Evolutionary conservation across 495 filamentous ascomycete genomes (phyloP).

Genomic region (Annulohypoxylon bovei): DNA sequence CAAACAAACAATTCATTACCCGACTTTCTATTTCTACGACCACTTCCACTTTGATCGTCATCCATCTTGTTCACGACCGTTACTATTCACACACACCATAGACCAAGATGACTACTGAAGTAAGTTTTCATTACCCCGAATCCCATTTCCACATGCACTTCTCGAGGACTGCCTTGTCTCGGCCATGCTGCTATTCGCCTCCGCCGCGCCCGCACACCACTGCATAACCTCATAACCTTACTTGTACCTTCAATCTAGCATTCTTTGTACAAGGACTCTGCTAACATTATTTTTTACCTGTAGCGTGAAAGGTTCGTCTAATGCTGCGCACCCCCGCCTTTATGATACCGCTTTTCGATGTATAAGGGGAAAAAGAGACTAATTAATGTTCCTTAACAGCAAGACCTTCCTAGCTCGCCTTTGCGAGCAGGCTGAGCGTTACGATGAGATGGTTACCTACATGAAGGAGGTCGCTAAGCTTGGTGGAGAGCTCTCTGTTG

Average conservation of each 20-base stretch:
- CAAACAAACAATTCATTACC: conserved; percentile 37
- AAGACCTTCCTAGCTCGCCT: conserved; percentile 99
- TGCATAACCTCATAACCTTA: conserved; percentile 23
- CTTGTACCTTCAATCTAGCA: conserved; percentile 18
- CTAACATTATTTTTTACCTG: conserved; percentile 54
- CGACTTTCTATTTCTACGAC: conserved; percentile 26
- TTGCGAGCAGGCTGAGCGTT: conserved; percentile 99
- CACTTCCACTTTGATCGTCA: conserved; percentile 41
- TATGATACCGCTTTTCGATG: conserved; percentile 16
- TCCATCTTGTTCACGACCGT: conserved; percentile 38
- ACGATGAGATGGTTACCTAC: conserved; percentile 99
- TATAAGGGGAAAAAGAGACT: conserved; percentile 37
- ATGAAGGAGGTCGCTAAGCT: conserved; percentile 99
- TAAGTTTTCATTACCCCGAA: conserved; percentile 55
- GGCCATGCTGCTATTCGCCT: conserved; percentile 45
- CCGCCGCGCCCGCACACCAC: conserved; percentile 30
- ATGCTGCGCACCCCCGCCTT: conserved; percentile 32
- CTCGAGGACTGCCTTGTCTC: conserved; percentile 42
- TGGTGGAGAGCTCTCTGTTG: conserved; percentile 93
- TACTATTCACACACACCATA: conserved; percentile 23
- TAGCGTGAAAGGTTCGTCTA: conserved; percentile 85
- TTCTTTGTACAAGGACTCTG: conserved; percentile 38
- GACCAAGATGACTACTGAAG: conserved; percentile 72
- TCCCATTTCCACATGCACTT: conserved; percentile 41
- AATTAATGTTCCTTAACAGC: conserved; percentile 67